Evolutionary conservation across 1,284 basidiomycete species (phyloP), one percentile per base, ranked within the genome.

Genomic region (Ceratobasidium sp.): DNA sequence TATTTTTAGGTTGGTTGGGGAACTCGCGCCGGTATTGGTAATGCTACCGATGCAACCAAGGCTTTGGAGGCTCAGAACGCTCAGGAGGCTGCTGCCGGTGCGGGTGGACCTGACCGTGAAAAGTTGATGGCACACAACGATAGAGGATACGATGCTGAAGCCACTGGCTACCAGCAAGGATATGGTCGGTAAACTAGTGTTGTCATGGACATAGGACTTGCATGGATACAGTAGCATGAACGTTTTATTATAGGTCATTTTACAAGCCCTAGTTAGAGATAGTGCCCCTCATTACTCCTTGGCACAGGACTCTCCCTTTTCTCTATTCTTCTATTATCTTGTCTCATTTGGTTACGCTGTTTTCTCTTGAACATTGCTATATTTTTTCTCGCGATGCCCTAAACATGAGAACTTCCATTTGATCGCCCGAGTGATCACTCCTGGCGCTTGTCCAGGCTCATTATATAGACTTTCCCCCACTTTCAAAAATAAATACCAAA

Each of bases 11-110:
- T 91, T 75, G 91, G 88, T 70, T 95, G 93, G 93, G 93, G 92
- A 64, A 95, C 93, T 21, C 88, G 93, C 77, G 84, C 91, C 7
- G 93, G 93, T 80, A 91, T 95, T 75, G 91, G 90, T 76, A 89
- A 91, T 79, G 85, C 85, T 0, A 81, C 85, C 3, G 84, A 86
- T 52, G 89, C 89, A 42, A 90, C 87, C 1, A 84, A 85, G 9
- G 88, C 88, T 16, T 80, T 82, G 68, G 85, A 74, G 47, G 71
- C 68, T 16, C 69, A 73, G 56, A 71, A 73, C 30, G 71, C 68
- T n/a, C 19, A 53, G 33, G 60, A 64, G 23, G 60, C 39, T 27
- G 57, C 44, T 49, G 56, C 21, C 16, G 25, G 13, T 54, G 52
- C 52, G 16, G 33, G 42, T 29, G 58, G 57, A 13, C 41, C 57